Evolutionary conservation across 1,139 yeast species (phyloP).

Genomic region (Tardiomyces depauwii): DNA sequence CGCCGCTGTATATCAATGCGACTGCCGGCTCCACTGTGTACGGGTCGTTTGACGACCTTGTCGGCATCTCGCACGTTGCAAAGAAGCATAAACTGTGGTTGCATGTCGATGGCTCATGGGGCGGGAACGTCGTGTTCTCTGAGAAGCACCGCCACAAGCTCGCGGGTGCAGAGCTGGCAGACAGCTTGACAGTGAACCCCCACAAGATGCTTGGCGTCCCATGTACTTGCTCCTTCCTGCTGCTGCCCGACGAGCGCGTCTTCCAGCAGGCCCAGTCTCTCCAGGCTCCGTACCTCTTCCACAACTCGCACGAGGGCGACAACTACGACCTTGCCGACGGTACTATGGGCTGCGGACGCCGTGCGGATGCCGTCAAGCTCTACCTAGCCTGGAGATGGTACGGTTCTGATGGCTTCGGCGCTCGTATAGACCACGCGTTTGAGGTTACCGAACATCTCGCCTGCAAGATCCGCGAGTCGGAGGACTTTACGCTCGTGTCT

Average conservation of each 20-base stretch:
- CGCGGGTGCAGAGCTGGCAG: constrained; percentile 53
- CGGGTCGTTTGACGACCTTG: constrained; percentile 70
- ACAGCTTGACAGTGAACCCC: constrained; percentile 77
- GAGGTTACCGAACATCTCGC: constrained; percentile 53
- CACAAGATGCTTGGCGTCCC: constrained; percentile 92
- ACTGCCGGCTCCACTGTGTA: constrained; percentile 89
- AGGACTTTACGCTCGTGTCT: constrained; percentile 43
- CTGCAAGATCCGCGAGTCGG: constrained; percentile 24
- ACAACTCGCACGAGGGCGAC: constrained; percentile 34
- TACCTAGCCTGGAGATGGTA: constrained; percentile 76
- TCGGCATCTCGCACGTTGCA: constrained; percentile 43
- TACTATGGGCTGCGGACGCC: constrained; percentile 87
- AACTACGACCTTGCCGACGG: constrained; percentile 79
- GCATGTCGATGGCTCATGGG: constrained; percentile 90
- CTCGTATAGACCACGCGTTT: constrained; percentile 64
- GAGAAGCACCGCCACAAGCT: constrained; percentile 36
- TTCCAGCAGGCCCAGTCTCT: constrained; percentile 69
- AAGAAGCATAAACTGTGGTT: constrained; percentile 51
- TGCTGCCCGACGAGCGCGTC: constrained; percentile 54
- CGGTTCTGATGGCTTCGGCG: constrained; percentile 43
- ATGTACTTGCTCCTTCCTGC: constrained; percentile 69
- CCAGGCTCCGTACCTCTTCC: constrained; percentile 75
- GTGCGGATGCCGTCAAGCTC: constrained; percentile 73
- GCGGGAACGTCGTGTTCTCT: constrained; percentile 73
- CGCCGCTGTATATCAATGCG: constrained; percentile 68